Evolutionary conservation across 2,329 filamentous ascomycete species (phyloP).

Genomic region (Trichoderma sp.): DNA sequence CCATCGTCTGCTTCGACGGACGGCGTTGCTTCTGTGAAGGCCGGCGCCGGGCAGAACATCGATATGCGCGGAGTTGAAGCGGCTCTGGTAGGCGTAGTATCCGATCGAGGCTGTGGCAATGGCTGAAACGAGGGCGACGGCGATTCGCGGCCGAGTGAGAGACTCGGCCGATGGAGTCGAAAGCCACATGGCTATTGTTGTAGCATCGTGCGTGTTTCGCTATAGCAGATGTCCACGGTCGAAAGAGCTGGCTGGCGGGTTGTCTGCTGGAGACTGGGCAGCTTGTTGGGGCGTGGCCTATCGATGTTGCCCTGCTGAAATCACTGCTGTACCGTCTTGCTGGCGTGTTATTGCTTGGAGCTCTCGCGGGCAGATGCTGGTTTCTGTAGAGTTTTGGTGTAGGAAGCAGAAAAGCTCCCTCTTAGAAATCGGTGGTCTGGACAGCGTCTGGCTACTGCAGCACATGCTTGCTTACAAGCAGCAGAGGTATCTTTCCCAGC

Average conservation of each 20-base stretch:
- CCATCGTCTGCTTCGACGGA: conserved; percentile 54
- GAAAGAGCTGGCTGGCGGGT: background rate
- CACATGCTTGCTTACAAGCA: background rate
- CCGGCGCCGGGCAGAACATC: conserved; percentile 34
- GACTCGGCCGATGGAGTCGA: conserved; percentile 55
- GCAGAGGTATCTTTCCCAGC: background rate
- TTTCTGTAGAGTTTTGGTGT: background rate
- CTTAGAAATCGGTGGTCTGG: conserved; percentile 12
- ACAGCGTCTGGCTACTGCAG: background rate
- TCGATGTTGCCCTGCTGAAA: background rate
- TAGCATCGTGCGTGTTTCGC: conserved; percentile 35
- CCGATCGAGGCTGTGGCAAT: conserved; percentile 58
- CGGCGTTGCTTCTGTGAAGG: conserved; percentile 67
- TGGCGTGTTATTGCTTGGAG: background rate
- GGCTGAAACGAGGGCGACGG: conserved; percentile 58
- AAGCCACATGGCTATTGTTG: conserved; percentile 48
- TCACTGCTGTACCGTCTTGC: background rate
- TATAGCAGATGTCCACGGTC: background rate
- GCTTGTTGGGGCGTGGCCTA: background rate
- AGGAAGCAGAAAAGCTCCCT: background rate
- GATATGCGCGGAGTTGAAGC: conserved; percentile 31
- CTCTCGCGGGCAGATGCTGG: background rate
- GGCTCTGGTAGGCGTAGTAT: conserved; percentile 58
- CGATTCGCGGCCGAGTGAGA: conserved; percentile 56
- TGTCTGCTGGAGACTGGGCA: background rate